A percentile compares a stretch with the other conserved stretches of the same genome.
Evolutionary conservation across 805 yeast genomes (phyloP).

Genomic region (Candida schatavii): DNA sequence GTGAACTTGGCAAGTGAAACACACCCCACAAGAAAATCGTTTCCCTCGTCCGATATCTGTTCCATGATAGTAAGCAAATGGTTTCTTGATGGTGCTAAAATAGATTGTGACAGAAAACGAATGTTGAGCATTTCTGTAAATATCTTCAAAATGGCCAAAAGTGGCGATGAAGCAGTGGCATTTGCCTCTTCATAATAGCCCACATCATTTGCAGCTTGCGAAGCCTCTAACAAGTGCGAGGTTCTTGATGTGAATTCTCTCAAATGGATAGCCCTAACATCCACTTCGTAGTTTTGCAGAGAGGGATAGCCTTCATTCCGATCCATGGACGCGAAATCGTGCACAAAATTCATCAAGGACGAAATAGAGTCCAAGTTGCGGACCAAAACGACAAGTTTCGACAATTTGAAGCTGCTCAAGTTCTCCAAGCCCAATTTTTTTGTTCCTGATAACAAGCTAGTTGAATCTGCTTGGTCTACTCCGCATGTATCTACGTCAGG

Average conservation of each 20-base stretch:
- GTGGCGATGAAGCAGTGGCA: slow-evolving; percentile 22
- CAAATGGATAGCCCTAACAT: slow-evolving; percentile 52
- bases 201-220: slow-evolving; percentile 27
- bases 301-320: slow-evolving; percentile 11
- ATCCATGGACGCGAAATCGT: slow-evolving; percentile 21
- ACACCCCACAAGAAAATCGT: slow-evolving; percentile 27
- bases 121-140: slow-evolving; percentile 32
- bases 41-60: slow-evolving; percentile 20
- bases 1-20: slow-evolving; percentile 10
- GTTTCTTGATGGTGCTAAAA: slow-evolving; percentile 30
- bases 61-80: slow-evolving; percentile 30
- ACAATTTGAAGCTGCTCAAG: slow-evolving; percentile 18
- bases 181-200: slow-evolving; percentile 24
- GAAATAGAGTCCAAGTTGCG: slow-evolving; percentile 32
- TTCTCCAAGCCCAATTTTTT: slow-evolving; percentile 8
- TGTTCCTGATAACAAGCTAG: not conserved
- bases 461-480: not conserved
- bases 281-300: slow-evolving; percentile 12
- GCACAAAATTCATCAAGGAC: slow-evolving; percentile 30
- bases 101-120: slow-evolving; percentile 24
- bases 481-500: not conserved
- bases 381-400: slow-evolving; percentile 26
- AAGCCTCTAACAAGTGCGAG: slow-evolving; percentile 66
- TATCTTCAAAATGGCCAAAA: slow-evolving; percentile 32
- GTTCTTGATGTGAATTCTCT: slow-evolving; percentile 65